Evolutionary conservation across 176 grass and related monocot genomes (phyloP).

Genomic region (Oryza officinalis): DNA sequence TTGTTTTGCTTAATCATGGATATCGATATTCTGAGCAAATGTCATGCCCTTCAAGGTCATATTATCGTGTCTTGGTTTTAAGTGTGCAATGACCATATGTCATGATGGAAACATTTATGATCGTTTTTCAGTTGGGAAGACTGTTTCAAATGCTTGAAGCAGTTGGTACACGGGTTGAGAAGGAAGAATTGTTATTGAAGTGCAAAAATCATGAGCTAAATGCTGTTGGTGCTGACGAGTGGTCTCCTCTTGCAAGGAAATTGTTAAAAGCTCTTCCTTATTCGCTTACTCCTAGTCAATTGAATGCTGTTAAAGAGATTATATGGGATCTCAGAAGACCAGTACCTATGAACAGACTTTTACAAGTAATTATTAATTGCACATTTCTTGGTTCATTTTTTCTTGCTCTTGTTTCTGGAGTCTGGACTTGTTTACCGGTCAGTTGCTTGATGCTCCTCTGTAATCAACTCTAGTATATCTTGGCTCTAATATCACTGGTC

Average conservation of each 20-base stretch:
- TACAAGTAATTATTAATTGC: slow-evolving; percentile 67
- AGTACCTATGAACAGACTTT: slow-evolving; percentile 92
- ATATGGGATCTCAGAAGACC: slow-evolving; percentile 95
- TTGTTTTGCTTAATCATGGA: slow-evolving; percentile 28
- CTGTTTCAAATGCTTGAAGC: slow-evolving; percentile 95
- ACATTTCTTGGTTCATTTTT: slow-evolving; percentile 33
- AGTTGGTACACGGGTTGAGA: slow-evolving; percentile 69
- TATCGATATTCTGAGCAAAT: slow-evolving; percentile 5
- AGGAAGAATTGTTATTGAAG: slow-evolving; percentile 76
- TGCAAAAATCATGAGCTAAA: slow-evolving; percentile 76
- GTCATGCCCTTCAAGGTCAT: slow-evolving; percentile 24
- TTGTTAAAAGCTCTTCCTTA: slow-evolving; percentile 78
- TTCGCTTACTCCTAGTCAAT: slow-evolving; percentile 81
- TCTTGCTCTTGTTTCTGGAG: slow-evolving; percentile 32
- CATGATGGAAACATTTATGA: slow-evolving; percentile 18
- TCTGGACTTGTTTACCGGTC: slow-evolving; percentile 28
- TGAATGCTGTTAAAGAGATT: slow-evolving; percentile 92
- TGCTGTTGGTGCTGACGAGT: slow-evolving; percentile 51
- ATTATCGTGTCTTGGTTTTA: slow-evolving; percentile 15
- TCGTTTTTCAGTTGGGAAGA: slow-evolving; percentile 77
- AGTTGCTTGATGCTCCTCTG: slow-evolving; percentile 22
- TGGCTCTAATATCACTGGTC: background rate
- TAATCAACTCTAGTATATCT: background rate
- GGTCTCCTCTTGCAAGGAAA: slow-evolving; percentile 71
- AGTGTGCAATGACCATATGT: slow-evolving; percentile 26